Evolutionary conservation across 176 grass and related monocot genomes (phyloP).

Genomic region (Raddia guianensis): DNA sequence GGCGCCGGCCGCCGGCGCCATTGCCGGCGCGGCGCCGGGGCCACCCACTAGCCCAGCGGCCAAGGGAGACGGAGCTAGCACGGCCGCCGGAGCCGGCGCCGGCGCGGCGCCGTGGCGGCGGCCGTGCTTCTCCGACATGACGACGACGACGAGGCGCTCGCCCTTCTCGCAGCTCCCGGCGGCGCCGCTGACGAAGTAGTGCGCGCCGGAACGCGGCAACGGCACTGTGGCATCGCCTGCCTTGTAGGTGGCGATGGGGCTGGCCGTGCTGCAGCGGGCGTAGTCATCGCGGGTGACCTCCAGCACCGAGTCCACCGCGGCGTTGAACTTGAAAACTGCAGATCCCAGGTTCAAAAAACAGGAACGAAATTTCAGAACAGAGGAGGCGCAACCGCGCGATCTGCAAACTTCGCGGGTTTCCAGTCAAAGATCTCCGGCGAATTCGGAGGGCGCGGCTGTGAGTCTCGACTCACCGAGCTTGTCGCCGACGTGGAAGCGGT

Average conservation of each 20-base stretch:
- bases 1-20: background rate
- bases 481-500: slow-evolving; percentile 48
- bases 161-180: slow-evolving; percentile 55
- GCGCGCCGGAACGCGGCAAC: slow-evolving; percentile 35
- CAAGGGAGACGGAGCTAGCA: slow-evolving; percentile 30
- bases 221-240: slow-evolving; percentile 44
- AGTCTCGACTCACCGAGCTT: slow-evolving; percentile 38
- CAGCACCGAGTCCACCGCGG: slow-evolving; percentile 41
- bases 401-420: background rate
- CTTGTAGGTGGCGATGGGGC: slow-evolving; percentile 51
- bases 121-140: slow-evolving; percentile 60
- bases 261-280: slow-evolving; percentile 47
- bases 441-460: background rate
- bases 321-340: slow-evolving; percentile 49
- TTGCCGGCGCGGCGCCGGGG: background rate
- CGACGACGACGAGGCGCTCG: slow-evolving; percentile 54
- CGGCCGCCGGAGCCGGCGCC: background rate
- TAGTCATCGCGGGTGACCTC: slow-evolving; percentile 48
- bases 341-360: no score
- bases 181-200: slow-evolving; percentile 58
- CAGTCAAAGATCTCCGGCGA: background rate
- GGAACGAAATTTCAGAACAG: no score
- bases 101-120: slow-evolving; percentile 11
- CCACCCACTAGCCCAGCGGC: background rate
- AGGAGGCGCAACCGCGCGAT: background rate